phyloP scores from a whole-genome alignment of 495 filamentous ascomycete genomes.

The Acidiella bohemica region DNA sequence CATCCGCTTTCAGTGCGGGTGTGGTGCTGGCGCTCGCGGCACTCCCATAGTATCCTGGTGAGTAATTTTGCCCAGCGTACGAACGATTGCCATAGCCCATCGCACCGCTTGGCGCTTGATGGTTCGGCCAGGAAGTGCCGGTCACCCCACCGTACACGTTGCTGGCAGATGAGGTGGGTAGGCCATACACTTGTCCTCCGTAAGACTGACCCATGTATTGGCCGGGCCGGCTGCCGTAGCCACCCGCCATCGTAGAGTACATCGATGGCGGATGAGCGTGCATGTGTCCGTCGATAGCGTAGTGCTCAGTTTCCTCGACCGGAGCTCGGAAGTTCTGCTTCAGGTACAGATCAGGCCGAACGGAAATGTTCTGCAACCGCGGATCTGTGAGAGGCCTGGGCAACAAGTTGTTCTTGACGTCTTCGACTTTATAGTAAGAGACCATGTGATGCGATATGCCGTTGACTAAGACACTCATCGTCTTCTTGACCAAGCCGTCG shows the following conservation, averaged over 20 bases:
- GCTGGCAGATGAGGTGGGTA: constrained; percentile 1
- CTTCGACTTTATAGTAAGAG: constrained; percentile 72
- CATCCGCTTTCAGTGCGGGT: constrained; percentile 9
- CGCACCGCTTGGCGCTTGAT: constrained; percentile 2
- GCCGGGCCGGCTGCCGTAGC: constrained; percentile 12
- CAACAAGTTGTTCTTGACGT: constrained; percentile 51
- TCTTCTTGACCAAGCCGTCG: constrained; percentile 80
- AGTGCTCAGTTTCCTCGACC: constrained; percentile 31
- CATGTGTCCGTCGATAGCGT: constrained; percentile 13
- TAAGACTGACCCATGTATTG: constrained; percentile 15
- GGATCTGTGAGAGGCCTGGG: constrained; percentile 47
- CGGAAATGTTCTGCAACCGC: constrained; percentile 39
- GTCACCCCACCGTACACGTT: constrained; percentile 6
- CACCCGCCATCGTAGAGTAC: constrained; percentile 10
- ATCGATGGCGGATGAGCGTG: constrained; percentile 15
- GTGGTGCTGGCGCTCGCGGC: background rate
- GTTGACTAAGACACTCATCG: constrained; percentile 60
- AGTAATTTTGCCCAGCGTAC: constrained; percentile 4
- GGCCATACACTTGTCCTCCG: background rate
- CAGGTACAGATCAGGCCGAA: constrained; percentile 45
- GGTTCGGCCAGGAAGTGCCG: constrained; percentile 11
- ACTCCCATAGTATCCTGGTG: constrained; percentile 3
- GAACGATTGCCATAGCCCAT: constrained; percentile 7
- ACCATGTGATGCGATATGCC: constrained; percentile 68
- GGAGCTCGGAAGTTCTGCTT: constrained; percentile 59